A percentile compares a stretch with the other conserved stretches of the same genome.
phyloP scores from a whole-genome alignment of 2,329 filamentous ascomycete species.

The Thelonectria olida region DNA sequence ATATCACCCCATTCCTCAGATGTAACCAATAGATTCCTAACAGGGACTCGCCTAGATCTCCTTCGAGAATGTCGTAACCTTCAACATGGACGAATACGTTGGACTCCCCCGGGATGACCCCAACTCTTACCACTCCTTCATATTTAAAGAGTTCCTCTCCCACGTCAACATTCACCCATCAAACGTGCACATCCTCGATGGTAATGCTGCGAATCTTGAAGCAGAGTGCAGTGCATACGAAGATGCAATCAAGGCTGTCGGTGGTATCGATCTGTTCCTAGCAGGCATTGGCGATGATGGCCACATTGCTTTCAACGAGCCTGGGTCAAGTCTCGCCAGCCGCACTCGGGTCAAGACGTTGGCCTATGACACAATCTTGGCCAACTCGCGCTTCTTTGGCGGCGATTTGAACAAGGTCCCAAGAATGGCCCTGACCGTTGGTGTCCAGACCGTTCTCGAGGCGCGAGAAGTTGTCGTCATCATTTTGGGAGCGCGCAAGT shows the following conservation, averaged over 20 bases:
- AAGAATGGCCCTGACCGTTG: constrained; percentile 84
- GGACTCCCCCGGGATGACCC: constrained; percentile 84
- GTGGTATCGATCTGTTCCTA: constrained; percentile 87
- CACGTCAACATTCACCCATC: constrained; percentile 82
- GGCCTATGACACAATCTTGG: constrained; percentile 86
- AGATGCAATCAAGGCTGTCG: constrained; percentile 75
- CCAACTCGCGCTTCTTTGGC: constrained; percentile 85
- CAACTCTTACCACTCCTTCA: constrained; percentile 89
- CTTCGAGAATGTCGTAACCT: constrained; percentile 88
- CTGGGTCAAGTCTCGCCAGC: constrained; percentile 79
- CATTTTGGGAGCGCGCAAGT: constrained; percentile 83
- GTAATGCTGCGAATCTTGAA: constrained; percentile 79
- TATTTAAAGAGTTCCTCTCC: constrained; percentile 93
- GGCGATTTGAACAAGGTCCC: constrained; percentile 79
- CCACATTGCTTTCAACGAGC: constrained; percentile 92
- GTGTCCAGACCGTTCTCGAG: constrained; percentile 84
- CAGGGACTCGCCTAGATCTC: constrained; percentile 65
- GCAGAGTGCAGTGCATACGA: constrained; percentile 84
- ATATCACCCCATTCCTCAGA: constrained; percentile 24
- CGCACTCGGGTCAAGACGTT: constrained; percentile 87
- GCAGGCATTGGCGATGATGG: constrained; percentile 87
- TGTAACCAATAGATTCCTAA: constrained; percentile 5
- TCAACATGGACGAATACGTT: constrained; percentile 96
- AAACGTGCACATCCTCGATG: constrained; percentile 87
- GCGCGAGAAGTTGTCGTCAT: constrained; percentile 85